Evolutionary conservation across 495 filamentous ascomycete genomes (phyloP).

Genomic region (Platismatia glauca): DNA sequence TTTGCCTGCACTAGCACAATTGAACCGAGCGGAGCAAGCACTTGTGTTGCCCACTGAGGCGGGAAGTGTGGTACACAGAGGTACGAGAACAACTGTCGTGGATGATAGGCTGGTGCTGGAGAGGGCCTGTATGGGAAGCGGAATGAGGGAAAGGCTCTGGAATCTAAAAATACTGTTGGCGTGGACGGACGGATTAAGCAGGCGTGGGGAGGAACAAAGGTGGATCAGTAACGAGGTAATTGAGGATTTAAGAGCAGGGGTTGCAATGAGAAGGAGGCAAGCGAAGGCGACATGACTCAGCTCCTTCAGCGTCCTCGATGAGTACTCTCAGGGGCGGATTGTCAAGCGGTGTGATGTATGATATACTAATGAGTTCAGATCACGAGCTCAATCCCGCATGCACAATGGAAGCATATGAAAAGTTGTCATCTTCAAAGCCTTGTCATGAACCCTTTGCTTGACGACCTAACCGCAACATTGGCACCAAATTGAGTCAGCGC

Average conservation of each 20-base stretch:
- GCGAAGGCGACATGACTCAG: constrained; percentile 19
- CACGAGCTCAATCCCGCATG: not conserved
- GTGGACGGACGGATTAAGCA: constrained; percentile 54
- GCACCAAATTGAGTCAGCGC: constrained; percentile 4
- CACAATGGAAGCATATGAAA: not conserved
- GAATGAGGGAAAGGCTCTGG: constrained; percentile 59
- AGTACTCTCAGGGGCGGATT: not conserved
- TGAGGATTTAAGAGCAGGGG: constrained; percentile 30
- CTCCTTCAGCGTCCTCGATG: not conserved
- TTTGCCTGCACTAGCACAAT: constrained; percentile 48
- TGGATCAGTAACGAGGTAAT: constrained; percentile 29
- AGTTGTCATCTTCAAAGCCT: not conserved
- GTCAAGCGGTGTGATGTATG: not conserved
- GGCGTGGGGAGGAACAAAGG: constrained; percentile 30
- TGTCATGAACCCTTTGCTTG: not conserved
- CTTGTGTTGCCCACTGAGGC: constrained; percentile 57
- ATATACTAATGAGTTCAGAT: not conserved
- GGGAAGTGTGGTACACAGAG: constrained; percentile 36
- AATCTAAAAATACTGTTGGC: constrained; percentile 72
- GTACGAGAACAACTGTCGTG: constrained; percentile 55
- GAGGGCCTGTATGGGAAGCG: constrained; percentile 48
- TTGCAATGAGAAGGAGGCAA: constrained; percentile 34
- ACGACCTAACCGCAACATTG: not conserved
- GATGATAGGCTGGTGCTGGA: constrained; percentile 69
- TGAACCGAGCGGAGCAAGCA: constrained; percentile 69